Conservation (phyloP, 495 filamentous ascomycete species). For the Trypethelium eluteriae region DNA sequence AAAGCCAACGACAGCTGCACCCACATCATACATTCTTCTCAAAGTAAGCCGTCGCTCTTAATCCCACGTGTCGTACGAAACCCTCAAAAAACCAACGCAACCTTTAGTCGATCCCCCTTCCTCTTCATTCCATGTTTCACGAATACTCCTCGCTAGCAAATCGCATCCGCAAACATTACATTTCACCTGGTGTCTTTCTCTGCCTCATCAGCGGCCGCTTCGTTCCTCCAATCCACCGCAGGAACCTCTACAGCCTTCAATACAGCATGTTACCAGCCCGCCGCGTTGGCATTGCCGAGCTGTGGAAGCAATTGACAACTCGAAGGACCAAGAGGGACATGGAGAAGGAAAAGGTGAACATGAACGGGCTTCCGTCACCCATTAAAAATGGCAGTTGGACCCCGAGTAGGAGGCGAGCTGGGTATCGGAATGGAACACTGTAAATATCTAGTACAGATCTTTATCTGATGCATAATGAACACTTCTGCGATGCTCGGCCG, state of each 20-base stretch:
- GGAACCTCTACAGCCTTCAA: conserved; percentile 92
- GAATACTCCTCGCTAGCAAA: conserved; percentile 93
- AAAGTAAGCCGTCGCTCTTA: conserved; percentile 48
- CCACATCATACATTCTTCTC: conserved; percentile 64
- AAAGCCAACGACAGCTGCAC: conserved; percentile 26
- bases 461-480: not conserved
- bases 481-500: not conserved
- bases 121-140: conserved; percentile 87
- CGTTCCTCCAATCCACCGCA: conserved; percentile 77
- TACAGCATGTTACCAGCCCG: conserved; percentile 93
- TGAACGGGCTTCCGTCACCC: not conserved
- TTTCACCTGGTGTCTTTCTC: conserved; percentile 77
- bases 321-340: not conserved
- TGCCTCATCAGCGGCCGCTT: conserved; percentile 84
- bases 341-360: conserved; percentile 8
- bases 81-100: conserved; percentile 11
- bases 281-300: conserved; percentile 69
- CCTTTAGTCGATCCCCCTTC: conserved; percentile 71
- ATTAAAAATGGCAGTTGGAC: not conserved
- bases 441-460: not conserved
- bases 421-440: not conserved
- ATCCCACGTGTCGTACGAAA: no score
- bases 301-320: conserved; percentile 69
- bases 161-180: conserved; percentile 89
- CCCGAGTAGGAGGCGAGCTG: not conserved